A percentile compares a stretch with the other conserved stretches of the same genome.
phyloP scores from a whole-genome alignment of 495 filamentous ascomycete species.

The Rusavskia elegans region DNA sequence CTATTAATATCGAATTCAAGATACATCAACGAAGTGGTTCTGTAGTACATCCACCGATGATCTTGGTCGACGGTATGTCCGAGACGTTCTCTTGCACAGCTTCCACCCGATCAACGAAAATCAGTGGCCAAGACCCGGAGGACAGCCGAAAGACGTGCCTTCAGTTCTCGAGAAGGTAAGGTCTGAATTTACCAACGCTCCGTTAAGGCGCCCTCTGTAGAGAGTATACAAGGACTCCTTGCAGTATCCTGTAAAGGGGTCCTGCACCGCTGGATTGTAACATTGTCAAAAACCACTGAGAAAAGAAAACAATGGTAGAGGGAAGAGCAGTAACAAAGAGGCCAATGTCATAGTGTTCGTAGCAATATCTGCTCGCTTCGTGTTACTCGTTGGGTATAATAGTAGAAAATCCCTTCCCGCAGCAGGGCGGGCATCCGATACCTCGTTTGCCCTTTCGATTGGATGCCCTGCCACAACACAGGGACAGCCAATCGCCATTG shows the following conservation, averaged over 20 bases:
- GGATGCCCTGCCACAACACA: background rate
- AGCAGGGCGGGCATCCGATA: too few relatives aligned
- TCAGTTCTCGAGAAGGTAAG: slow-evolving; percentile 31
- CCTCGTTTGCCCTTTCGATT: background rate
- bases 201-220: slow-evolving; percentile 44
- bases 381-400: too few relatives aligned
- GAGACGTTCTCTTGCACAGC: slow-evolving; percentile 60
- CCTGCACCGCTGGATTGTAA: slow-evolving; percentile 45
- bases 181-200: slow-evolving; percentile 57
- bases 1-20: too few relatives aligned
- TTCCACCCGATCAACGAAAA: slow-evolving; percentile 29
- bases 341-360: too few relatives aligned
- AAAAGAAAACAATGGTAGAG: background rate
- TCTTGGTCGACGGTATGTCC: slow-evolving; percentile 25
- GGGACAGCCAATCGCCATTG: background rate
- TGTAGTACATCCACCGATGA: too few relatives aligned
- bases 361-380: too few relatives aligned
- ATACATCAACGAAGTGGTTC: too few relatives aligned
- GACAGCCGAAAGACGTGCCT: slow-evolving; percentile 42
- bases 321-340: too few relatives aligned
- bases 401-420: too few relatives aligned
- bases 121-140: slow-evolving; percentile 6
- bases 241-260: slow-evolving; percentile 42
- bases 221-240: slow-evolving; percentile 27
- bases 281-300: background rate